Evolutionary conservation across 805 yeast genomes (phyloP), one percentile per base, ranked within the genome.

Genomic region (Starmera caribaea): DNA sequence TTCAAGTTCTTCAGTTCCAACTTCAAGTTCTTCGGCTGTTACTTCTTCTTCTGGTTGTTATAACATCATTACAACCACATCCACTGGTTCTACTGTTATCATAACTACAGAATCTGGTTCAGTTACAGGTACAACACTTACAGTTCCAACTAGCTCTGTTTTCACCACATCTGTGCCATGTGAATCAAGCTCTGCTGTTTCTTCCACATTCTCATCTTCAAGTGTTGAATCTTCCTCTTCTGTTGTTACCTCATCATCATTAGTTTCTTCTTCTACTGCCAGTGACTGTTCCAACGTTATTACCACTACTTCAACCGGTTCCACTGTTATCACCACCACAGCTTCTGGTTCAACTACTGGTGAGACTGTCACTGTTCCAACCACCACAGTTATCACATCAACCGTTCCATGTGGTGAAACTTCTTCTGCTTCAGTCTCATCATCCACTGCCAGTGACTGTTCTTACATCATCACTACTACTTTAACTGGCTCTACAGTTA

Each of bases 401-500:
- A n/a, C n/a, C n/a, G n/a, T n/a, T n/a, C n/a, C n/a, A n/a, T n/a
- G n/a, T n/a, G n/a, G n/a, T n/a, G n/a, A n/a, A n/a, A n/a, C n/a
- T n/a, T n/a, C n/a, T n/a, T n/a, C n/a, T n/a, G n/a, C n/a, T n/a
- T n/a, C n/a, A n/a, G n/a, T n/a, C n/a, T n/a, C 5, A 28, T 28
- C 41, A 21, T 30, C 31, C 33, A 13, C 30, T 8, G 17, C 38
- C 8, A 17, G 27, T 8, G 26, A 16, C 30, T 8, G 10, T 14
- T 12, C n/a, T 10, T 11, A 8, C 30, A 8, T 6, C 12, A 11
- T 10, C 30, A 29, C 14, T 15, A 16, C 24, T 3, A 13, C 21
- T 7, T 14, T 34, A 6, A 34, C 45, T 12, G 31, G 39, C 32
- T 30, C 15, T 31, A 34, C 27, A 37, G 29, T 27, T 27, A 27